phyloP scores from a whole-genome alignment of 495 filamentous ascomycete species.

The Lineolata rhizophorae region DNA sequence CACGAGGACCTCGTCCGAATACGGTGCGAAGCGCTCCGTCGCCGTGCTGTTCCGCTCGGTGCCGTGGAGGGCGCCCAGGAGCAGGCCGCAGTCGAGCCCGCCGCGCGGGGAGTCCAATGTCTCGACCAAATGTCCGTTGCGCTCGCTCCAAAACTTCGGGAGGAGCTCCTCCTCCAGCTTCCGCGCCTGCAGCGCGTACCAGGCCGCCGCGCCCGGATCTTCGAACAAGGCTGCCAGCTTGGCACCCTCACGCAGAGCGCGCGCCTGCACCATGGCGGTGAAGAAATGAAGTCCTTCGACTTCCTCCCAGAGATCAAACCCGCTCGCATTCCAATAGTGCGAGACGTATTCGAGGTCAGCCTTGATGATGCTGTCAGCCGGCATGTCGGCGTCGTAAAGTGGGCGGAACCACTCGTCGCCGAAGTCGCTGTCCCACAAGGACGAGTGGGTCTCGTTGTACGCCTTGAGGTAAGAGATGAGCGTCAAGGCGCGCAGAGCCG shows the following conservation, averaged over 20 bases:
- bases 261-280: slow-evolving; percentile 32
- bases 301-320: slow-evolving; percentile 33
- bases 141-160: slow-evolving; percentile 14
- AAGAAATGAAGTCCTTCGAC: slow-evolving; percentile 35
- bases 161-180: slow-evolving; percentile 12
- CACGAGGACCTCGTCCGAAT: slow-evolving; percentile 18
- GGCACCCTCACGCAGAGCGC: slow-evolving; percentile 17
- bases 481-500: slow-evolving; percentile 27
- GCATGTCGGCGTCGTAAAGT: slow-evolving; percentile 14
- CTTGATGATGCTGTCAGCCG: slow-evolving; percentile 14
- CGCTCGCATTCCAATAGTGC: slow-evolving; percentile 23
- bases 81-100: slow-evolving; percentile 19
- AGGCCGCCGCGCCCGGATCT: slow-evolving; percentile 16
- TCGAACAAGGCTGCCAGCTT: slow-evolving; percentile 13
- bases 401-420: slow-evolving; percentile 13
- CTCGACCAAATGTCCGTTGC: slow-evolving; percentile 17
- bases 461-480: slow-evolving; percentile 22
- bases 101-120: slow-evolving; percentile 14
- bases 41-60: no score
- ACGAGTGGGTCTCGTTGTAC: slow-evolving; percentile 17
- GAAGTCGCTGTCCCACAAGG: slow-evolving; percentile 10
- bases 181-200: slow-evolving; percentile 17
- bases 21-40: slow-evolving; percentile 14
- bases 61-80: slow-evolving; percentile 19
- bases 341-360: slow-evolving; percentile 22